Evolutionary conservation across 768 basidiomycete genomes (phyloP), one percentile per base, ranked within the genome.

Genomic region (Floccularia luteovirens): DNA sequence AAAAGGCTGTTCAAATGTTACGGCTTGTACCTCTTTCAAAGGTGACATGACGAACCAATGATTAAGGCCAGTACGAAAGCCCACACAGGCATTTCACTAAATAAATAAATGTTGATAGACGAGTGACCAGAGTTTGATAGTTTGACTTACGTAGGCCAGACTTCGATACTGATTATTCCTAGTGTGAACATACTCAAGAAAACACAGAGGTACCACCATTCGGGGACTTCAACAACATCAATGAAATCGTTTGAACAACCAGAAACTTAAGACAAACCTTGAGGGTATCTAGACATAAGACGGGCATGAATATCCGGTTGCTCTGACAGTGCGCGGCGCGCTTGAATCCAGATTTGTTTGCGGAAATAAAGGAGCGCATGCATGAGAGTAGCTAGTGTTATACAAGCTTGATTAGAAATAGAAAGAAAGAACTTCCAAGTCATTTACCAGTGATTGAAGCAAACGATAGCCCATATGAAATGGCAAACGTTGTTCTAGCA

Each of bases 241-340:
- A 30, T 30, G 14, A 8, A 10, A 30, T 30, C 27, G 27, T 10
- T 30, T 30, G 14, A 30, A 10, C 27, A 10, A 14, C 10, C 14
- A 25, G 3, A 24, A 13, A 27, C 2, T 4, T 4, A 7, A 36
- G 24, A 24, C 12, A 1, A 36, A 53, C 52, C 53, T 54, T 80
- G 82, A 2, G 63, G 67, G 55, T 90, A 90, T 41, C 61, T 58
- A 4, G 70, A 67, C 88, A 90, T 90, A 31, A 90, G 65, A 2
- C 85, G 72, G 3, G 83, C 83, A 50, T 90, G 87, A 42, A 90
- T 75, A 59, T 90, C 87, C 2, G 83, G 79, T 48, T 89, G 83
- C 48, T 88, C 88, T 30, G 69, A 59, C 53, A 87, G 65, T 5
- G 84, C 71, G 42, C 81, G 75, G 36, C 77, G 75, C 24, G 77